Evolutionary conservation across 495 filamentous ascomycete genomes (phyloP).

Genomic region (Xylaria acuta): DNA sequence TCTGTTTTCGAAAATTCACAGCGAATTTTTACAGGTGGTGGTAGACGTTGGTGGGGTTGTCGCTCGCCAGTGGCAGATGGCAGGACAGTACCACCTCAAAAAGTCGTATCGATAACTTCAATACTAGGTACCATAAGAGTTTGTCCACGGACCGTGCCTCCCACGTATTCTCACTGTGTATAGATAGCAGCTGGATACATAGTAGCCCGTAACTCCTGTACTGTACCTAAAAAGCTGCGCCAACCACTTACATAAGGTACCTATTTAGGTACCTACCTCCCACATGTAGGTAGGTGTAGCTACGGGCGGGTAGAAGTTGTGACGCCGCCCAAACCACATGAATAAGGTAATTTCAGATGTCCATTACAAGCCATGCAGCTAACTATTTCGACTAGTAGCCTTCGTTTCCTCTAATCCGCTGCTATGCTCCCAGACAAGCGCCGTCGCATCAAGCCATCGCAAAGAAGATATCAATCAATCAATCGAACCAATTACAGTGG

Average conservation of each 20-base stretch:
- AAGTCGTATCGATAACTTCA: no score
- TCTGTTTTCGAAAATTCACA: constrained; percentile 41
- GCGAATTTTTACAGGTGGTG: constrained; percentile 44
- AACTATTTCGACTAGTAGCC: neutral
- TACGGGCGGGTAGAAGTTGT: neutral
- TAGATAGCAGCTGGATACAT: neutral
- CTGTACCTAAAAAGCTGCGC: no score
- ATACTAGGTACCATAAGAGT: no score
- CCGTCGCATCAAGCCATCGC: neutral
- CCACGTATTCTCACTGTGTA: neutral
- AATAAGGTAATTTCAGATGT: neutral
- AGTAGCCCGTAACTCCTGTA: no score
- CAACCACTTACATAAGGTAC: neutral
- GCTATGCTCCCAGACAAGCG: neutral
- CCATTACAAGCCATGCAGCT: neutral
- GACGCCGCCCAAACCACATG: neutral
- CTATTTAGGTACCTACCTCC: no score
- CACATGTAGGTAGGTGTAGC: neutral
- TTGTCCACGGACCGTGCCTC: neutral
- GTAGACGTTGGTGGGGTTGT: constrained; percentile 38
- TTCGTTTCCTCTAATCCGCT: neutral
- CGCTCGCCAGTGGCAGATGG: constrained; percentile 26
- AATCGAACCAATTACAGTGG: neutral
- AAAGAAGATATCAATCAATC: neutral
- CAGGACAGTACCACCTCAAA: neutral